Conservation (phyloP, 2,329 filamentous ascomycete species). For the Chaetomium sp. region DNA sequence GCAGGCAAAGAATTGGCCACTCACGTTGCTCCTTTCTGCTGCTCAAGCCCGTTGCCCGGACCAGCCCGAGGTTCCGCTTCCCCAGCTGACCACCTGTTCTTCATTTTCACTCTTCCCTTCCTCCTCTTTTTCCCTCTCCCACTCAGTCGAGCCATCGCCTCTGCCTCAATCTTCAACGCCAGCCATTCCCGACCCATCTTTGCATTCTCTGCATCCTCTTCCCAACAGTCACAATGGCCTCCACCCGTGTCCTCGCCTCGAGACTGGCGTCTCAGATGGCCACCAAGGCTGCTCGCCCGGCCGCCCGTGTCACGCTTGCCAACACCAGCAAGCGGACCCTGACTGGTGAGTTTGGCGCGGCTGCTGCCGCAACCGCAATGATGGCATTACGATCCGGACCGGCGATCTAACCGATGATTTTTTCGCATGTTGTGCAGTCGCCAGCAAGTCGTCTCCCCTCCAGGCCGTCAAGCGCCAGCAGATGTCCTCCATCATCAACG, state of each 20-base stretch:
- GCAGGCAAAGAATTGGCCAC: constrained; percentile 38
- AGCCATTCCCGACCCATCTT: constrained; percentile 41
- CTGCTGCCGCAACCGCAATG: constrained; percentile 15
- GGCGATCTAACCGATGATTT: constrained; percentile 28
- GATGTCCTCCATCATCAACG: constrained; percentile 66
- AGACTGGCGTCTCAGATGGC: constrained; percentile 77
- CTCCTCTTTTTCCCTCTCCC: constrained; percentile 37
- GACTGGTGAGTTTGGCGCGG: constrained; percentile 60
- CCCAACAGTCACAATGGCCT: constrained; percentile 73
- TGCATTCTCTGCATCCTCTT: constrained; percentile 42
- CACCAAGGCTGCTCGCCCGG: constrained; percentile 76
- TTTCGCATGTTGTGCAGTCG: constrained; percentile 45
- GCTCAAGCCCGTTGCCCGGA: constrained; percentile 38
- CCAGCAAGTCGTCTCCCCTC: constrained; percentile 63
- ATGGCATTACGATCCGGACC: constrained; percentile 18
- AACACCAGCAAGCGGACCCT: constrained; percentile 75
- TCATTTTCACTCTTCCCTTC: constrained; percentile 35
- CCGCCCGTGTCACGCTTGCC: constrained; percentile 64
- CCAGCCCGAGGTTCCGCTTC: constrained; percentile 38
- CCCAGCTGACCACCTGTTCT: constrained; percentile 37
- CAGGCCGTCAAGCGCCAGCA: constrained; percentile 77
- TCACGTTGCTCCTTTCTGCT: constrained; percentile 32
- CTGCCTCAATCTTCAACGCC: constrained; percentile 38
- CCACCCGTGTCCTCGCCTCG: constrained; percentile 74
- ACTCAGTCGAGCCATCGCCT: constrained; percentile 33